Conservation (phyloP, 2,329 filamentous ascomycete species). For the Pseudocercospora ulei region DNA sequence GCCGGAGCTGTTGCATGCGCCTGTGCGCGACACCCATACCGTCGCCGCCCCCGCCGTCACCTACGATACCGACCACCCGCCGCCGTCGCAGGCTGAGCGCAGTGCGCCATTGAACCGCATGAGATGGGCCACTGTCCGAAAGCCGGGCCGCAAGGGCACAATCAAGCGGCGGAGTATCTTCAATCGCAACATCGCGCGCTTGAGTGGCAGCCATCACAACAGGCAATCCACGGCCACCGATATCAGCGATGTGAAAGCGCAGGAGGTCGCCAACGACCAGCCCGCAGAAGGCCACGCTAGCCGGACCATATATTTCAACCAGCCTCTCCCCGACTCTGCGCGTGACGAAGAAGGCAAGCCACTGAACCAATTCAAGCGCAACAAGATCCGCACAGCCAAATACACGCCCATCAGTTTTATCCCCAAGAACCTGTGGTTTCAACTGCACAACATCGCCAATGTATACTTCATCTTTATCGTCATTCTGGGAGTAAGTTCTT, state of each 20-base stretch:
- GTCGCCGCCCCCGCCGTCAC: slow-evolving; percentile 19
- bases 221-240: slow-evolving; percentile 35
- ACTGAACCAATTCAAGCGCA: slow-evolving; percentile 61
- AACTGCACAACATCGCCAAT: slow-evolving; percentile 98
- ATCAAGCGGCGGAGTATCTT: slow-evolving; percentile 76
- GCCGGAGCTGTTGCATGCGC: slow-evolving; percentile 1
- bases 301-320: slow-evolving; percentile 73
- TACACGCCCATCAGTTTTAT: slow-evolving; percentile 93
- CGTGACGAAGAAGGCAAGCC: slow-evolving; percentile 74
- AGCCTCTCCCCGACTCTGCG: slow-evolving; percentile 62
- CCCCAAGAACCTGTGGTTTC: slow-evolving; percentile 93
- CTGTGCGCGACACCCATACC: slow-evolving; percentile 7
- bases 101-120: slow-evolving; percentile 57
- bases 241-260: slow-evolving; percentile 29
- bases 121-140: slow-evolving; percentile 92
- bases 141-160: slow-evolving; percentile 62
- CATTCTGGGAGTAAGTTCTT: slow-evolving; percentile 72
- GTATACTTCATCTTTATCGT: slow-evolving; percentile 96
- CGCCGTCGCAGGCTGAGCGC: slow-evolving; percentile 28
- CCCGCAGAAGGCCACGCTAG: slow-evolving; percentile 35
- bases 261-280: slow-evolving; percentile 24
- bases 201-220: slow-evolving; percentile 33
- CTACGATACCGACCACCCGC: slow-evolving; percentile 17
- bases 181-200: slow-evolving; percentile 46
- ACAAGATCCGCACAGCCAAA: slow-evolving; percentile 96